phyloP scores from a whole-genome alignment of 306 rosid species.

The Cyamopsis tetragonoloba region DNA sequence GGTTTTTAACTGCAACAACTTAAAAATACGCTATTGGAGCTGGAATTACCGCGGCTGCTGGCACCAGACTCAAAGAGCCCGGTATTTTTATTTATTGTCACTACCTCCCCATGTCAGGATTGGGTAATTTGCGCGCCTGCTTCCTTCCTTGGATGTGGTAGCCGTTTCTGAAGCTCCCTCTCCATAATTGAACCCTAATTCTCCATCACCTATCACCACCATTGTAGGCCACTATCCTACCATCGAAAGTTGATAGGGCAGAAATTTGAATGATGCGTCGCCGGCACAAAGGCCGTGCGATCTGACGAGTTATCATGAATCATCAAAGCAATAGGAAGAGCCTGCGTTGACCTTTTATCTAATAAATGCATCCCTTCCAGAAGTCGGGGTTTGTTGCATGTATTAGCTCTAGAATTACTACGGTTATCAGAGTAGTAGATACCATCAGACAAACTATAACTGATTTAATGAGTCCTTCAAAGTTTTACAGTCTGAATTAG shows the following conservation, averaged over 20 bases:
- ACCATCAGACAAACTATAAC: neutral
- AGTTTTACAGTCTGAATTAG: neutral
- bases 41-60: too few relatives aligned
- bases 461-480: neutral
- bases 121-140: neutral
- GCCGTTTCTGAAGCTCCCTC: neutral
- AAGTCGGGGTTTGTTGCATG: neutral
- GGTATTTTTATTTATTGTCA: neutral
- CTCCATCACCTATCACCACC: too few relatives aligned
- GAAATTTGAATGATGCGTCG: conserved; percentile 22
- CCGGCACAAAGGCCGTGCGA: neutral
- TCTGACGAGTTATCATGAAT: neutral
- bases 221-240: too few relatives aligned
- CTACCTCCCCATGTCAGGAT: neutral
- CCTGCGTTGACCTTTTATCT: neutral
- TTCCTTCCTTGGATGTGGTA: neutral
- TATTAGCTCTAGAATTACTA: neutral
- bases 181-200: too few relatives aligned
- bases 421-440: too few relatives aligned
- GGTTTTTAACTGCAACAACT: too few relatives aligned
- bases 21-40: too few relatives aligned
- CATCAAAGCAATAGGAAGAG: neutral
- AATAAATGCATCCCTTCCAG: neutral
- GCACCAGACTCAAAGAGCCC: neutral
- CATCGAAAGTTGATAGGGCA: conserved; percentile 2